Conservation (phyloP, 805 yeast species). For the Schwanniomyces sp. region DNA sequence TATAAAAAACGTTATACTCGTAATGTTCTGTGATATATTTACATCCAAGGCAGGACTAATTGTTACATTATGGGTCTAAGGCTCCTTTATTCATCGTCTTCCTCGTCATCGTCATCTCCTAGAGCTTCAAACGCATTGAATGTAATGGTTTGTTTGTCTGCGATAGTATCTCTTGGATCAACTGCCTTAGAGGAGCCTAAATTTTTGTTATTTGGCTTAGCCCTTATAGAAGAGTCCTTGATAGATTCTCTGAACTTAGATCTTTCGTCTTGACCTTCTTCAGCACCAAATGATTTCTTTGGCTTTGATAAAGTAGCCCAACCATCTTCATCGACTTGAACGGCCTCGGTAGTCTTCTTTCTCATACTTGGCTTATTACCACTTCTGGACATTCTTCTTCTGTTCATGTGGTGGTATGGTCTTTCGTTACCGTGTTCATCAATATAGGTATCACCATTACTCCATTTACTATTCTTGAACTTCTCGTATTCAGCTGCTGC, state of each 20-base stretch:
- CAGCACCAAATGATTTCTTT: constrained; percentile 49
- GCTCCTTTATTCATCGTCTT: constrained; percentile 10
- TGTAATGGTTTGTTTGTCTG: constrained; percentile 62
- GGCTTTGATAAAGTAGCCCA: constrained; percentile 67
- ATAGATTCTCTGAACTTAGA: constrained; percentile 44
- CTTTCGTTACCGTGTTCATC: constrained; percentile 47
- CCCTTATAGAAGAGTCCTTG: constrained; percentile 43
- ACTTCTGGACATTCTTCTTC: constrained; percentile 64
- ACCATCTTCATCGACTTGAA: constrained; percentile 72
- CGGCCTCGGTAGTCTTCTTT: constrained; percentile 51
- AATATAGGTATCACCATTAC: constrained; percentile 45
- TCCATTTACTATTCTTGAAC: constrained; percentile 26
- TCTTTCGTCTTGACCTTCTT: constrained; percentile 48
- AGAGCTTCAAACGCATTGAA: constrained; percentile 85
- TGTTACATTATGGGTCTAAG: neutral
- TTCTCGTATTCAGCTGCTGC: constrained; percentile 25
- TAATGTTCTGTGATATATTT: neutral
- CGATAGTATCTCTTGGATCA: constrained; percentile 68
- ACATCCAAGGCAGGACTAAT: neutral
- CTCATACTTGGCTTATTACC: constrained; percentile 51
- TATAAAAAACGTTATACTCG: neutral
- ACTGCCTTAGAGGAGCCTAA: constrained; percentile 73
- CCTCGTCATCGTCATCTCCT: constrained; percentile 55
- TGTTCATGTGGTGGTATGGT: constrained; percentile 46
- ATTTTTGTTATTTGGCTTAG: constrained; percentile 71